phyloP scores from a whole-genome alignment of 2,329 filamentous ascomycete genomes.

The Raffaelea arxii region DNA sequence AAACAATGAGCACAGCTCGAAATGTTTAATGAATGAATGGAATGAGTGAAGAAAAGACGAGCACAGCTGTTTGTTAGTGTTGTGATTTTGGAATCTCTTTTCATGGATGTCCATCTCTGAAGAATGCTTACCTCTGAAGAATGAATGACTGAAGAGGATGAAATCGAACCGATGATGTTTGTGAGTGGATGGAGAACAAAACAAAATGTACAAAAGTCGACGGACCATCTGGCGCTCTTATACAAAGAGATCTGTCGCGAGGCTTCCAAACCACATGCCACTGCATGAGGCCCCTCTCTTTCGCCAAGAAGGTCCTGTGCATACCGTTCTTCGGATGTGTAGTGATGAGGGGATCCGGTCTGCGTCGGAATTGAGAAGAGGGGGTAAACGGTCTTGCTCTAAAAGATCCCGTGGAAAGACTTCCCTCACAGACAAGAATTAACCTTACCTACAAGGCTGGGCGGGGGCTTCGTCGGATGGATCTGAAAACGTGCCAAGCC shows the following conservation, averaged over 20 bases:
- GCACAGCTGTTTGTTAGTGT: slow-evolving; percentile 30
- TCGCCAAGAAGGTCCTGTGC: slow-evolving; percentile 21
- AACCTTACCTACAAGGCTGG: slow-evolving; percentile 13
- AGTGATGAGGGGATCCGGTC: slow-evolving; percentile 27
- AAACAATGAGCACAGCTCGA: slow-evolving; percentile 36
- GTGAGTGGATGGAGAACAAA: slow-evolving; percentile 25
- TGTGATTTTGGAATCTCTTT: neutral
- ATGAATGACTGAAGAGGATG: slow-evolving; percentile 31
- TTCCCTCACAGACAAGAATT: no score
- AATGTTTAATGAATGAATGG: slow-evolving; percentile 25
- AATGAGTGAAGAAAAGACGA: slow-evolving; percentile 37
- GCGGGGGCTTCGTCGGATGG: slow-evolving; percentile 4
- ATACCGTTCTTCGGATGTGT: slow-evolving; percentile 25
- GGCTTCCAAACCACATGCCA: slow-evolving; percentile 6
- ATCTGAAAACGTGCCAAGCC: slow-evolving; percentile 3
- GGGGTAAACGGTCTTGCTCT: neutral
- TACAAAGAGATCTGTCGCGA: neutral
- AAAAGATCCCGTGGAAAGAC: neutral
- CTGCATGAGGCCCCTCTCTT: slow-evolving; percentile 17
- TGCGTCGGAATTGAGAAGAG: slow-evolving; percentile 24
- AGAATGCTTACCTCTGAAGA: slow-evolving; percentile 32
- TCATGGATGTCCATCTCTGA: no score
- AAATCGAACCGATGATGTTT: slow-evolving; percentile 18
- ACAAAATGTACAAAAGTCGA: slow-evolving; percentile 14
- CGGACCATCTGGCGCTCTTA: neutral